phyloP scores from a whole-genome alignment of 2,329 filamentous ascomycete genomes.

The Leptographium radiaticola region DNA sequence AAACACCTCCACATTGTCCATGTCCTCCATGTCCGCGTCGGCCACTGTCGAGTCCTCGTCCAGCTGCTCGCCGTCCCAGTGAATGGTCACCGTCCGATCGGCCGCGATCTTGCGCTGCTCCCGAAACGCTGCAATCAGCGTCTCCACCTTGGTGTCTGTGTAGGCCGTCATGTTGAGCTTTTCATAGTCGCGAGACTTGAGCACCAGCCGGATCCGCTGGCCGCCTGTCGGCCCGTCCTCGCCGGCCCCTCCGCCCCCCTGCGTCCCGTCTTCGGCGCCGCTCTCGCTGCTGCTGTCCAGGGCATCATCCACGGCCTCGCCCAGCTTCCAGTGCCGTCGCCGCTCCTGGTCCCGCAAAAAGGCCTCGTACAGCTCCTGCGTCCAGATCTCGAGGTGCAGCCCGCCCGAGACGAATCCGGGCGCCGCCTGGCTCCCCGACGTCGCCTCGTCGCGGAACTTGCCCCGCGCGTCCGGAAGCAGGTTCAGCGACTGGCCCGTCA shows the following conservation, averaged over 20 bases:
- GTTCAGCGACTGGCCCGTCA: conserved; percentile 56
- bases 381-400: conserved; percentile 70
- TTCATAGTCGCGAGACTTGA: conserved; percentile 39
- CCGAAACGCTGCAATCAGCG: conserved; percentile 50
- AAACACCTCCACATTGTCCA: conserved; percentile 64
- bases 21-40: conserved; percentile 60
- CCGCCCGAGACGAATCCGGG: conserved; percentile 33
- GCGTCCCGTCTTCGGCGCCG: conserved; percentile 11
- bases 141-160: conserved; percentile 44
- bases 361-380: conserved; percentile 43
- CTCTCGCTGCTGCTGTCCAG: conserved; percentile 9
- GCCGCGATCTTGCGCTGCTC: conserved; percentile 34
- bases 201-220: conserved; percentile 31
- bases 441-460: conserved; percentile 23
- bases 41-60: conserved; percentile 45
- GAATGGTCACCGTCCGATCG: conserved; percentile 44
- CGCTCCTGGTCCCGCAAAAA: conserved; percentile 36
- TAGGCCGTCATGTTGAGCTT: conserved; percentile 37
- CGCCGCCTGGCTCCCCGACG: conserved; percentile 3
- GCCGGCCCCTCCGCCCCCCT: conserved; percentile 5
- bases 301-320: conserved; percentile 24
- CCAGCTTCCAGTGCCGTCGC: conserved; percentile 28
- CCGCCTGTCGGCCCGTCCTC: conserved; percentile 2
- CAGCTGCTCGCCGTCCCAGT: conserved; percentile 65
- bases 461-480: conserved; percentile 35